Evolutionary conservation across 805 yeast genomes (phyloP).

Genomic region (Tetrapisispora namnaoensis): DNA sequence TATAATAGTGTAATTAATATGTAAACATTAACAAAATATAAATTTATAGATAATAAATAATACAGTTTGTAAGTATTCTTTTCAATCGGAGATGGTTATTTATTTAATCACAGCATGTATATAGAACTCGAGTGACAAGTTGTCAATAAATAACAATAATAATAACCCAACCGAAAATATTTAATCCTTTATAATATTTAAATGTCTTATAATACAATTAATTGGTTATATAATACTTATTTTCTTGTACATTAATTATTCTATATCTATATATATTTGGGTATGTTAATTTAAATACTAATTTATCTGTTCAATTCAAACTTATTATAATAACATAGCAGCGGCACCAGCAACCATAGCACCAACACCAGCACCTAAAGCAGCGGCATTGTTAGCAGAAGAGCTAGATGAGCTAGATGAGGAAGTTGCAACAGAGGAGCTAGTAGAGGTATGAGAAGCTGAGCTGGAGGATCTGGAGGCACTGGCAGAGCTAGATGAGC

Average conservation of each 20-base stretch:
- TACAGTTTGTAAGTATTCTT: no score
- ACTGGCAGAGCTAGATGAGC: not conserved
- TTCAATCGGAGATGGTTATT: no score
- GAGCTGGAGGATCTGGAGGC: conserved; percentile 1
- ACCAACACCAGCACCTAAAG: conserved; percentile 25
- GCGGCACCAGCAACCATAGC: conserved; percentile 12
- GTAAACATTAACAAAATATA: not conserved
- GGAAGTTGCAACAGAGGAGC: conserved; percentile 3
- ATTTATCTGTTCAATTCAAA: no score
- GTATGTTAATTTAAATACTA: not conserved
- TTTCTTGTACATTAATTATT: not conserved
- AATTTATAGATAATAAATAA: not conserved
- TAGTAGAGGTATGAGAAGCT: not conserved
- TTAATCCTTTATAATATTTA: no score
- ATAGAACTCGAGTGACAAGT: no score
- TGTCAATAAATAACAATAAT: no score
- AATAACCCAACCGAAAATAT: no score
- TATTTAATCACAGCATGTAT: no score
- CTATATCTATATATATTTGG: not conserved
- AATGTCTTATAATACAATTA: not conserved
- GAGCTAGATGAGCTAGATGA: not conserved
- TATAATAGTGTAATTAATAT: not conserved
- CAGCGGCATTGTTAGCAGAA: not conserved
- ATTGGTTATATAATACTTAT: no score
- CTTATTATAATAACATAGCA: conserved; percentile 1